These are phyloP conservation scores for Nyssa sinensis DNA, from an alignment of 148 eudicot species.

Conservation along the genomic window DNA sequence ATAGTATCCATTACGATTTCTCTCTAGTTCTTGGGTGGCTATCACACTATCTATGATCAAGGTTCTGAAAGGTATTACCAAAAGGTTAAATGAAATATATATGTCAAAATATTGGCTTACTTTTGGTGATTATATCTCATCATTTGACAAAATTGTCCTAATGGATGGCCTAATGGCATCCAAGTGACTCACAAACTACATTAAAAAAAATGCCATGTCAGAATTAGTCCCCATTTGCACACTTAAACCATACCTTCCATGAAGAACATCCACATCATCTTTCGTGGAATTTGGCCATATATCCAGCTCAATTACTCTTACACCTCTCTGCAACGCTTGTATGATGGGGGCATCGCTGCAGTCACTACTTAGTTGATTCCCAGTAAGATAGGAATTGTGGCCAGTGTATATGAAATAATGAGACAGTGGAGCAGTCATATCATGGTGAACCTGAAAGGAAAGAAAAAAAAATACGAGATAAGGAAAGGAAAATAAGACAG, in stretches of 20 bases:
- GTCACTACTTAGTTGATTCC: slow-evolving; percentile 86
- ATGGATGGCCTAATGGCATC: background rate
- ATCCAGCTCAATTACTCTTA: slow-evolving; percentile 90
- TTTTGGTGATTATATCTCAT: background rate
- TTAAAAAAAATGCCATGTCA: background rate
- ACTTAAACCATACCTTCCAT: slow-evolving; percentile 60
- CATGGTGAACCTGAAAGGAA: slow-evolving; percentile 66
- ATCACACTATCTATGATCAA: background rate
- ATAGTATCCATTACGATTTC: background rate
- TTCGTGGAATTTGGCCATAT: slow-evolving; percentile 85
- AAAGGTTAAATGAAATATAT: background rate
- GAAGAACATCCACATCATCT: slow-evolving; percentile 74
- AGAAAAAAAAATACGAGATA: background rate
- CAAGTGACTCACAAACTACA: background rate
- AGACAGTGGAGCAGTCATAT: slow-evolving; percentile 80
- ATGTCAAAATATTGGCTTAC: background rate
- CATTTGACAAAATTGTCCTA: background rate
- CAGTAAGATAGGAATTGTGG: slow-evolving; percentile 89
- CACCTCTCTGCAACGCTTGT: slow-evolving; percentile 65
- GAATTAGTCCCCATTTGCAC: background rate
- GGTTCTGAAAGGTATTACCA: background rate
- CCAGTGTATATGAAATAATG: slow-evolving; percentile 87
- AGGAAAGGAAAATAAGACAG: background rate
- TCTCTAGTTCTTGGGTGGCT: background rate
- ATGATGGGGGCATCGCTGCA: slow-evolving; percentile 86